phyloP scores from a whole-genome alignment of 2,329 filamentous ascomycete genomes.

The Penicillium thymicola region DNA sequence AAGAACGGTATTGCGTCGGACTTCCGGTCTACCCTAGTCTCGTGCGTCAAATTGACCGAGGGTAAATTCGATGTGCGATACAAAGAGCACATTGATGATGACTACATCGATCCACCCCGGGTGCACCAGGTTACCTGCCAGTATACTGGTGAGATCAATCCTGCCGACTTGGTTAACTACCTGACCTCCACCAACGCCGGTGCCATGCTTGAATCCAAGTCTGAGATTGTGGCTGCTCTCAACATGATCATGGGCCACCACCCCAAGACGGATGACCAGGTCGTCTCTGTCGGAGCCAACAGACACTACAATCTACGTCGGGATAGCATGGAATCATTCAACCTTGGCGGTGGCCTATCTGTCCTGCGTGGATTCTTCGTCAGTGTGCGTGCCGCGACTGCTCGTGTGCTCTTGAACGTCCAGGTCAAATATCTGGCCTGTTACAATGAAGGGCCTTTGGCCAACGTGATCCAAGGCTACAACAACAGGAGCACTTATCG shows the following conservation, averaged over 20 bases:
- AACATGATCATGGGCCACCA: conserved; percentile 56
- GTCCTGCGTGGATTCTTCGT: conserved; percentile 61
- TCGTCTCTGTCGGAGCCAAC: conserved; percentile 52
- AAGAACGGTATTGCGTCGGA: conserved; percentile 38
- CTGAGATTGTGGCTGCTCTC: conserved; percentile 54
- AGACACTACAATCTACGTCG: conserved; percentile 49
- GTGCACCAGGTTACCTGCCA: conserved; percentile 38
- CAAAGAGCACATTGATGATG: conserved; percentile 36
- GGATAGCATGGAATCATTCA: conserved; percentile 29
- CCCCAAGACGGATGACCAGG: conserved; percentile 41
- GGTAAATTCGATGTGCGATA: conserved; percentile 32
- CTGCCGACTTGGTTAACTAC: conserved; percentile 46
- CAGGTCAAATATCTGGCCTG: conserved; percentile 61
- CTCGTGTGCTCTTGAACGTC: conserved; percentile 59
- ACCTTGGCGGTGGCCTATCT: conserved; percentile 52
- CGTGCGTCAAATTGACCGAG: conserved; percentile 24
- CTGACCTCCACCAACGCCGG: conserved; percentile 36
- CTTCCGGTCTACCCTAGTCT: conserved; percentile 39
- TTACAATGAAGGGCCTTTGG: conserved; percentile 49
- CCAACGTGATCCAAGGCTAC: conserved; percentile 33
- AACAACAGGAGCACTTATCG: conserved; percentile 19
- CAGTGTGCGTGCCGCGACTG: conserved; percentile 58
- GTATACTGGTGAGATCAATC: conserved; percentile 33
- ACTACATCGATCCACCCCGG: conserved; percentile 29
- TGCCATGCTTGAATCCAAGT: conserved; percentile 43